Conservation (phyloP, 2,329 filamentous ascomycete species). For the Claviceps humidiphila region DNA sequence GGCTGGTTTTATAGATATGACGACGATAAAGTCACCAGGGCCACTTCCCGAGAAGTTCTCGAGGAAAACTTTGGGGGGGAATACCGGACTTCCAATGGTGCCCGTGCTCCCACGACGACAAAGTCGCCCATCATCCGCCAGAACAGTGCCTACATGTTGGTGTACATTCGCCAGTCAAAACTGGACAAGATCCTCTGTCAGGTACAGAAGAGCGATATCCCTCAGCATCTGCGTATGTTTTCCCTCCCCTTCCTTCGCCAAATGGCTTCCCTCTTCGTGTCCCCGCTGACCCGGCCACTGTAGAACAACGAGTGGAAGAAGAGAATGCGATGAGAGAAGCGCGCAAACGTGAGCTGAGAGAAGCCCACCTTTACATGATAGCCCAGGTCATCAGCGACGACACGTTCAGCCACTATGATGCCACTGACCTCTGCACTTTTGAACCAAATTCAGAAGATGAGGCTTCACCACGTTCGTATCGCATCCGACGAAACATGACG, state of each 20-base stretch:
- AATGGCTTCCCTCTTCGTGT: background rate
- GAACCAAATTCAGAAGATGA: conserved; percentile 53
- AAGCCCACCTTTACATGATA: conserved; percentile 84
- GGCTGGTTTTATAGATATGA: conserved; percentile 96
- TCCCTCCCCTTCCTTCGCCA: background rate
- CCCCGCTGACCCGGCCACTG: conserved; percentile 7
- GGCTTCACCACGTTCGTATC: conserved; percentile 58
- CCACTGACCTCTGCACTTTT: conserved; percentile 67
- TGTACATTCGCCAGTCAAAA: conserved; percentile 81
- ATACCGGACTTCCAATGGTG: conserved; percentile 42
- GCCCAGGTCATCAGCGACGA: conserved; percentile 70
- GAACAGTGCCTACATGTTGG: conserved; percentile 95
- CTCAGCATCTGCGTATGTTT: conserved; percentile 60
- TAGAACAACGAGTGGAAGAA: conserved; percentile 64
- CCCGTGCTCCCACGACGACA: conserved; percentile 37
- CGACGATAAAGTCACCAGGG: conserved; percentile 92
- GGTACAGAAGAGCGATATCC: conserved; percentile 66
- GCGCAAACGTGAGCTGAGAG: conserved; percentile 75
- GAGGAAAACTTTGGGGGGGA: conserved; percentile 97
- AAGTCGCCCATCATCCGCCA: conserved; percentile 48
- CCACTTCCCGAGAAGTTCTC: conserved; percentile 77
- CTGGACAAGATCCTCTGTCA: conserved; percentile 71
- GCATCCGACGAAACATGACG: conserved; percentile 60
- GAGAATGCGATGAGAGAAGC: conserved; percentile 66
- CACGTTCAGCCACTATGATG: conserved; percentile 68